These are phyloP conservation scores for Solanum clarkiae DNA, from an alignment of 257 asterid genomes.

Conservation along the genomic window DNA sequence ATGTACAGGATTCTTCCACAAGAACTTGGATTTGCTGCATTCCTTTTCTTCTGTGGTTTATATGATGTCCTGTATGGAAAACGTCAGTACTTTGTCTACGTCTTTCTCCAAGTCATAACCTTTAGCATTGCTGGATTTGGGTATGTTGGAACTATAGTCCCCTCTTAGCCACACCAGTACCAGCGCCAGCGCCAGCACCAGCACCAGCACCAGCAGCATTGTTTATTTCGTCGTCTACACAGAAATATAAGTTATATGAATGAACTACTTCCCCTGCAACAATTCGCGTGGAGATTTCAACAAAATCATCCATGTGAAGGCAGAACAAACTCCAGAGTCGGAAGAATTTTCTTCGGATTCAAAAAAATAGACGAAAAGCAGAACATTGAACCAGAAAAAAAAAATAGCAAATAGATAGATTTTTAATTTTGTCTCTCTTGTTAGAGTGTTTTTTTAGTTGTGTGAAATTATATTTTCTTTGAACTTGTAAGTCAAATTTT, in stretches of 20 bases:
- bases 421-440: constrained; percentile 6
- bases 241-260: neutral
- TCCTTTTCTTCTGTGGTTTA: constrained; percentile 83
- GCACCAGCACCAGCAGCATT: neutral
- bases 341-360: neutral
- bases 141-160: constrained; percentile 78
- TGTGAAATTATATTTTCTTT: constrained; percentile 28
- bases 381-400: constrained; percentile 16
- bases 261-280: neutral
- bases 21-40: constrained; percentile 68
- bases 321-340: neutral
- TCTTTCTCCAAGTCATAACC: constrained; percentile 74
- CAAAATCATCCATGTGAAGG: neutral
- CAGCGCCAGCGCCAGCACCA: neutral
- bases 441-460: constrained; percentile 24
- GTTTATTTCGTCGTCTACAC: neutral
- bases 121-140: constrained; percentile 89
- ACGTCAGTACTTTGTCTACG: constrained; percentile 64
- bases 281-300: neutral
- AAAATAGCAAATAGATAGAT: constrained; percentile 10
- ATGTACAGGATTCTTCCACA: constrained; percentile 47
- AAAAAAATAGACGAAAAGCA: neutral
- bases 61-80: constrained; percentile 75
- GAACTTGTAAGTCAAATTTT: neutral
- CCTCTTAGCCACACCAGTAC: constrained; percentile 7